Conservation (phyloP, 2,329 filamentous ascomycete species). For the Hypomyces rosellus region DNA sequence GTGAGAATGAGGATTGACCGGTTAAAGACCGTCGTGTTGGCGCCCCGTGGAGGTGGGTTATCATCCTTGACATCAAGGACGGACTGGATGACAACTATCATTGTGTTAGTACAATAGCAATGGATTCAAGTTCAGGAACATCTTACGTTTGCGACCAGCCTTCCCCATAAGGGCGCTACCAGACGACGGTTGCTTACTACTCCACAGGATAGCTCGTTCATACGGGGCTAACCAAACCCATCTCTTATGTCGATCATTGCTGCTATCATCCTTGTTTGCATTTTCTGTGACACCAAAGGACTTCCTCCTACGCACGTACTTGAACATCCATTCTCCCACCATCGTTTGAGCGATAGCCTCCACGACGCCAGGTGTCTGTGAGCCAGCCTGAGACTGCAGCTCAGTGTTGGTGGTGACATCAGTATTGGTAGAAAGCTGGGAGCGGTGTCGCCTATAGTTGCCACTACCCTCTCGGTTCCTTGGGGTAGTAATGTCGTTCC, state of each 20-base stretch:
- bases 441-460: conserved; percentile 43
- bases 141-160: conserved; percentile 87
- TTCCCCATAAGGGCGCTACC: conserved; percentile 88
- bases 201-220: conserved; percentile 94
- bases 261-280: conserved; percentile 60
- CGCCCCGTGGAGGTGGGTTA: conserved; percentile 69
- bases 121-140: not conserved
- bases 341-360: conserved; percentile 97
- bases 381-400: conserved; percentile 44
- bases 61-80: conserved; percentile 96
- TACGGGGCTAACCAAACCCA: conserved; percentile 99
- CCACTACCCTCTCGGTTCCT: conserved; percentile 35
- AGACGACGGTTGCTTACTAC: conserved; percentile 89
- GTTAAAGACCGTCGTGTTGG: conserved; percentile 62
- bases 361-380: conserved; percentile 73
- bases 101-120: conserved; percentile 6
- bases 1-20: conserved; percentile 93
- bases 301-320: conserved; percentile 80
- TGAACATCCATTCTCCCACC: conserved; percentile 97
- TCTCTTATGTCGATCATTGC: conserved; percentile 80
- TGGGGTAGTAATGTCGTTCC: conserved; percentile 63
- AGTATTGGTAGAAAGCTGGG: conserved; percentile 57
- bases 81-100: conserved; percentile 82
- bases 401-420: conserved; percentile 41
- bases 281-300: conserved; percentile 77